Percentiles rank a stretch among this genome's conserved stretches.
Evolutionary conservation across 352 stramenopile genomes (phyloP).

Genomic region (Pythium aristosporum): DNA sequence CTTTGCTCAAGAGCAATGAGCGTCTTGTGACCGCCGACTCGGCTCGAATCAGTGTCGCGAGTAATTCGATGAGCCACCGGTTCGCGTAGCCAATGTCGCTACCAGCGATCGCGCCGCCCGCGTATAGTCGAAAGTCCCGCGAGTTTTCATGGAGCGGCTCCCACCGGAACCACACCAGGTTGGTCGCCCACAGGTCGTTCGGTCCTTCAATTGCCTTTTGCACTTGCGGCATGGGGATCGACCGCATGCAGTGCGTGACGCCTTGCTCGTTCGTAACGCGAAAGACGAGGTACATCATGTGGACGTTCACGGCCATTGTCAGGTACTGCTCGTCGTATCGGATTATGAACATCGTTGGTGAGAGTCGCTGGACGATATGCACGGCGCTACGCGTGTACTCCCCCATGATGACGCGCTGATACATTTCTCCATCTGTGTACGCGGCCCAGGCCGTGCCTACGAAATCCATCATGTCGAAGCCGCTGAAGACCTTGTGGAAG

Average conservation of each 20-base stretch:
- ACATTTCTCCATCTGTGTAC: neutral
- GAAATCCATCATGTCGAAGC: neutral
- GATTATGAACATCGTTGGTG: neutral
- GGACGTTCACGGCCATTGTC: neutral
- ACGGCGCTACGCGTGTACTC: neutral
- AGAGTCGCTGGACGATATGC: neutral
- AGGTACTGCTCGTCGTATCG: slow-evolving; percentile 4
- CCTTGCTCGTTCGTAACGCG: neutral
- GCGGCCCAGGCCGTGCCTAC: neutral
- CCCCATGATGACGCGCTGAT: neutral
- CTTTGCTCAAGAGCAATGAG: neutral
- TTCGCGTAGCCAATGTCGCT: neutral
- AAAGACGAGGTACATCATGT: slow-evolving; percentile 5
- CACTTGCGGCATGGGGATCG: neutral
- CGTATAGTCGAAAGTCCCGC: neutral
- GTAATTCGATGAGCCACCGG: neutral
- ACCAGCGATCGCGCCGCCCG: neutral
- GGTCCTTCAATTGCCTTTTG: neutral
- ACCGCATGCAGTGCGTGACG: neutral
- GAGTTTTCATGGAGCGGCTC: neutral
- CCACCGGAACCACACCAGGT: neutral
- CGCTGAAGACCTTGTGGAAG: neutral
- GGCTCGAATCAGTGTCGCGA: neutral
- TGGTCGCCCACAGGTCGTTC: neutral
- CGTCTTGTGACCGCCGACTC: neutral